These are phyloP conservation scores for Rhododendron griersonianum DNA, from an alignment of 148 eudicot genomes.

Conservation along the genomic window DNA sequence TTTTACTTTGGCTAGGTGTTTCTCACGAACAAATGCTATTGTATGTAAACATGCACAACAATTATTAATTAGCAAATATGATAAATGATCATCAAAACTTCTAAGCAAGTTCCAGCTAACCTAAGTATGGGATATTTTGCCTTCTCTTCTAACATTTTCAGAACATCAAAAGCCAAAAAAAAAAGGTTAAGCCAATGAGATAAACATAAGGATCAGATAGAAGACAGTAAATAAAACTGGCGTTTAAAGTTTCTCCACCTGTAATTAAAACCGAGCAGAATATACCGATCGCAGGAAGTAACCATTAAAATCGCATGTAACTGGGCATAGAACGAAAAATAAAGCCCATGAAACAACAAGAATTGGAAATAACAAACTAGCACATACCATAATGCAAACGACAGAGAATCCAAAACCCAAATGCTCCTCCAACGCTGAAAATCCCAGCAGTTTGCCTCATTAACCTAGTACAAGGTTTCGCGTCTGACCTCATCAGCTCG, in stretches of 20 bases:
- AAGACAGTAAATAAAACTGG: not conserved
- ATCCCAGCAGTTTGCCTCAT: too few relatives aligned
- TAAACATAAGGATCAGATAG: not conserved
- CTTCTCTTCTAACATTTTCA: not conserved
- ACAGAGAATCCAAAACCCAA: too few relatives aligned
- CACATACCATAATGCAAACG: too few relatives aligned
- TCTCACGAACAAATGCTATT: not conserved
- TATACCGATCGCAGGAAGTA: too few relatives aligned
- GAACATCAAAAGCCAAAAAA: not conserved
- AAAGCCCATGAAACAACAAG: too few relatives aligned
- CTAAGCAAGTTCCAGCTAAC: not conserved
- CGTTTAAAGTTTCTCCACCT: not conserved
- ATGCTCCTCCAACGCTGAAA: too few relatives aligned
- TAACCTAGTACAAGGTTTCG: too few relatives aligned
- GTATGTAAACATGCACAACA: not conserved
- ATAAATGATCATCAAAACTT: not conserved
- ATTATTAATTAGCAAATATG: not conserved
- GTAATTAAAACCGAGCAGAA: not conserved
- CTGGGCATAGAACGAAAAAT: too few relatives aligned
- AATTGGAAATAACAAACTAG: too few relatives aligned
- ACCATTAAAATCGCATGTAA: too few relatives aligned
- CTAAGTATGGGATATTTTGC: not conserved
- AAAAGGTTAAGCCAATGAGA: not conserved
- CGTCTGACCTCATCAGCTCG: too few relatives aligned
- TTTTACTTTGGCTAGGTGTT: not conserved